Percentiles rank a stretch among this genome's conserved stretches.
Conservation (phyloP, 768 basidiomycete species). For the Psilocybe subaeruginosa region DNA sequence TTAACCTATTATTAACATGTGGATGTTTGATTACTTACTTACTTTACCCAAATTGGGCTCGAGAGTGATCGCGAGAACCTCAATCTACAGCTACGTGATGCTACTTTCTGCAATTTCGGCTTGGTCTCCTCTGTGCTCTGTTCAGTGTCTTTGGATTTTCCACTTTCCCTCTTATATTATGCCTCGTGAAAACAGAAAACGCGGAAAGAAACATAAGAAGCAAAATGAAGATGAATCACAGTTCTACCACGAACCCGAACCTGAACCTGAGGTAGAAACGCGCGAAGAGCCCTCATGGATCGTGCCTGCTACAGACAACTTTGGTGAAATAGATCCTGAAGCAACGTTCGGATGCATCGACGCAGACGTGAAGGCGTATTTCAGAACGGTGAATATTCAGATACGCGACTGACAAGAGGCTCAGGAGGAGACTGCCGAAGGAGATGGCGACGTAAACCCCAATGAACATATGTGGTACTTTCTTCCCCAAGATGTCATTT, state of each 20-base stretch:
- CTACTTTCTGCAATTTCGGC: background rate
- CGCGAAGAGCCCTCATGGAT: conserved; percentile 73
- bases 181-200: conserved; percentile 76
- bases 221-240: conserved; percentile 28
- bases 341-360: conserved; percentile 92
- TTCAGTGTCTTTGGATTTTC: conserved; percentile 2
- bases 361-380: conserved; percentile 90
- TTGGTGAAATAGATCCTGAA: conserved; percentile 51
- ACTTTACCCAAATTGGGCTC: conserved; percentile 12
- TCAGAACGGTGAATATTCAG: conserved; percentile 85
- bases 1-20: too few relatives aligned
- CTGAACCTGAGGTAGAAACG: conserved; percentile 14
- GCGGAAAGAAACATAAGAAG: conserved; percentile 78
- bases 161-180: conserved; percentile 34
- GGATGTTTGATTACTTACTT: too few relatives aligned
- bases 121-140: background rate
- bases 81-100: background rate
- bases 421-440: conserved; percentile 39
- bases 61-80: conserved; percentile 8
- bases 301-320: conserved; percentile 39
- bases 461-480: conserved; percentile 61
- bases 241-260: conserved; percentile 7
- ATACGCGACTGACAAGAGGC: conserved; percentile 85
- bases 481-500: background rate
- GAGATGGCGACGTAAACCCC: conserved; percentile 53